These are phyloP conservation scores for Hydnomerulius pinastri DNA, from an alignment of 768 basidiomycete genomes.

Conservation along the genomic window DNA sequence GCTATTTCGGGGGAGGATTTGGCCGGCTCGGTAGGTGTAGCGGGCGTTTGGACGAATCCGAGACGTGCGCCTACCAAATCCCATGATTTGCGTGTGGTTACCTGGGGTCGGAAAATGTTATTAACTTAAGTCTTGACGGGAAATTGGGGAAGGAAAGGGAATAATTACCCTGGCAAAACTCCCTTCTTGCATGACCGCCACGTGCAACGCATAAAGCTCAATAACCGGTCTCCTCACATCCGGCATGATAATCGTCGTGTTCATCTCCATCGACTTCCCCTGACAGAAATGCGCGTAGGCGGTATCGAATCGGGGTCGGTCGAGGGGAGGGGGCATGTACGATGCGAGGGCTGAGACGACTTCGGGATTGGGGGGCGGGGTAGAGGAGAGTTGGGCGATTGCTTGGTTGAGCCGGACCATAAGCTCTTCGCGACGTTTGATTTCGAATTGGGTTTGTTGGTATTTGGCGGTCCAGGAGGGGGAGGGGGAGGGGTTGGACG, in stretches of 20 bases:
- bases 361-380: constrained; percentile 20
- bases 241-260: constrained; percentile 31
- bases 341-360: constrained; percentile 27
- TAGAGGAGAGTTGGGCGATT: constrained; percentile 21
- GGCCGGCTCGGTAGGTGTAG: constrained; percentile 22
- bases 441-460: constrained; percentile 30
- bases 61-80: constrained; percentile 28
- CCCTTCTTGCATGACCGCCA: constrained; percentile 35
- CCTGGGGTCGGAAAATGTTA: constrained; percentile 13
- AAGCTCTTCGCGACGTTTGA: constrained; percentile 32
- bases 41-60: constrained; percentile 24
- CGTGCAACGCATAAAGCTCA: constrained; percentile 32
- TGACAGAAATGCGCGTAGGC: constrained; percentile 31
- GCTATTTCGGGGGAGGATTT: constrained; percentile 28
- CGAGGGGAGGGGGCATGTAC: constrained; percentile 30
- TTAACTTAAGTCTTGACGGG: constrained; percentile 4
- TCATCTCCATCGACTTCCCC: constrained; percentile 25
- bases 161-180: constrained; percentile 25
- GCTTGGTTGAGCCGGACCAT: constrained; percentile 29
- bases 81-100: constrained; percentile 27
- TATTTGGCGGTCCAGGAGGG: constrained; percentile 21
- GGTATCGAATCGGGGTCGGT: constrained; percentile 28
- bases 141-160: too few relatives aligned
- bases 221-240: constrained; percentile 25
- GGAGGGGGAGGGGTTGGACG: constrained; percentile 13